Conservation (phyloP, 2,329 filamentous ascomycete genomes). For the Claviceps sp. region DNA sequence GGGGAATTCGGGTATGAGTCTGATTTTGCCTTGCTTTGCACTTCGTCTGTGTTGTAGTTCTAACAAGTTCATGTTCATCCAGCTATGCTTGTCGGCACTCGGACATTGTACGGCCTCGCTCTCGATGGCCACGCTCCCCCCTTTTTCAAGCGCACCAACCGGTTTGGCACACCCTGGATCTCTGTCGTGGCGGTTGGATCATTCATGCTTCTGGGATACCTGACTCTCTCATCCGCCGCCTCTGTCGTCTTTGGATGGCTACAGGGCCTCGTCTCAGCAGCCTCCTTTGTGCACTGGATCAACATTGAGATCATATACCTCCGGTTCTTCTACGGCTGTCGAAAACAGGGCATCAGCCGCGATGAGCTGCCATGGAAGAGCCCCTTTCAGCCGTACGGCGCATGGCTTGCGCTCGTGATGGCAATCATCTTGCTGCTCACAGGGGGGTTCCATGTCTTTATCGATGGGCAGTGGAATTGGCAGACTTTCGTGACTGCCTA, state of each 20-base stretch:
- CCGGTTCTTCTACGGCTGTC: slow-evolving; percentile 38
- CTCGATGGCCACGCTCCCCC: slow-evolving; percentile 46
- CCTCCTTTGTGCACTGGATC: slow-evolving; percentile 39
- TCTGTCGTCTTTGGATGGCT: slow-evolving; percentile 52
- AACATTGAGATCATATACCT: slow-evolving; percentile 37
- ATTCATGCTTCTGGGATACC: slow-evolving; percentile 48
- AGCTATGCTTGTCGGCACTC: slow-evolving; percentile 29
- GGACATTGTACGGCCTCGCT: slow-evolving; percentile 50
- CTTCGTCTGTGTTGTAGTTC: too few relatives aligned
- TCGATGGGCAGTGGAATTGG: slow-evolving; percentile 44
- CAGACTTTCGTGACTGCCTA: slow-evolving; percentile 46
- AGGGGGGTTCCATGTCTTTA: slow-evolving; percentile 60
- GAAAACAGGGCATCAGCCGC: slow-evolving; percentile 31
- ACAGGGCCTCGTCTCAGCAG: slow-evolving; percentile 45
- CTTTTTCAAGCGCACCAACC: slow-evolving; percentile 41
- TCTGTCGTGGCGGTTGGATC: slow-evolving; percentile 32
- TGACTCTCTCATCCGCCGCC: slow-evolving; percentile 45
- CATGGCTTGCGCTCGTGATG: slow-evolving; percentile 40
- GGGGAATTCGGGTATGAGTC: slow-evolving; percentile 7
- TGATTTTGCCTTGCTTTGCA: too few relatives aligned
- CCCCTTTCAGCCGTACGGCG: slow-evolving; percentile 41
- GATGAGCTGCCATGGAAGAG: slow-evolving; percentile 32
- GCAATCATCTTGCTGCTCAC: slow-evolving; percentile 46
- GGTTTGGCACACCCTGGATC: slow-evolving; percentile 39
- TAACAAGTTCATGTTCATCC: too few relatives aligned